These are phyloP conservation scores for Ophiostoma australiae DNA, from an alignment of 2,329 filamentous ascomycete species.

Conservation along the genomic window DNA sequence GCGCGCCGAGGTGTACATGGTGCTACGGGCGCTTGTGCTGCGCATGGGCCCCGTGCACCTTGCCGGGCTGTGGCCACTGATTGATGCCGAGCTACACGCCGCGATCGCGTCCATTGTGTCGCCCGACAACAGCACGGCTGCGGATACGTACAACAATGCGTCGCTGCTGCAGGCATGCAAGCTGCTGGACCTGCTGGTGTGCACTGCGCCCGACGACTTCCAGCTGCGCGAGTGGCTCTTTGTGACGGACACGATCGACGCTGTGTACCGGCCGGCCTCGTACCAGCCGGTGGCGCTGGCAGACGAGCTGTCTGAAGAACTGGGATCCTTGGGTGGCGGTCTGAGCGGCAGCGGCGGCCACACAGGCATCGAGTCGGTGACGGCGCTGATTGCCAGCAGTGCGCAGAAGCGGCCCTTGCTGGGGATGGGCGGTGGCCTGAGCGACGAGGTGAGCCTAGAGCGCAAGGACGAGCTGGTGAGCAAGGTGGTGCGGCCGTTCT, in stretches of 20 bases:
- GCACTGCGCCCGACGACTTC: constrained; percentile 87
- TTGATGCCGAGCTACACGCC: constrained; percentile 79
- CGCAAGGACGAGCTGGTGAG: constrained; percentile 65
- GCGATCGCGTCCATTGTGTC: constrained; percentile 71
- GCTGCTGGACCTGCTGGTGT: constrained; percentile 80
- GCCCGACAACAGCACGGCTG: constrained; percentile 56
- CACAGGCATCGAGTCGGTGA: constrained; percentile 35
- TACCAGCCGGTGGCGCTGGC: constrained; percentile 70
- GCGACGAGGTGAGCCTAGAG: constrained; percentile 53
- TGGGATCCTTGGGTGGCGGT: constrained; percentile 37
- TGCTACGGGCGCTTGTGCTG: constrained; percentile 75
- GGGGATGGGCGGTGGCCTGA: constrained; percentile 48
- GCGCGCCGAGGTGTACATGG: constrained; percentile 82
- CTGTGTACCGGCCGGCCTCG: constrained; percentile 72
- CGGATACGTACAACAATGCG: constrained; percentile 70
- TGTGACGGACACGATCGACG: constrained; percentile 93
- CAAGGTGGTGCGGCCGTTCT: constrained; percentile 78
- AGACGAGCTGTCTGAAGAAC: constrained; percentile 55
- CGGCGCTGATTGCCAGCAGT: constrained; percentile 36
- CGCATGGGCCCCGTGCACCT: constrained; percentile 75
- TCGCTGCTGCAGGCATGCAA: constrained; percentile 89
- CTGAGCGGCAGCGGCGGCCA: constrained; percentile 6
- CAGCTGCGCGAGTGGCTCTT: constrained; percentile 98
- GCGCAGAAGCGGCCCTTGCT: constrained; percentile 47
- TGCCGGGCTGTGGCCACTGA: constrained; percentile 79